Conservation (phyloP, 2,329 filamentous ascomycete species). For the Aureobasidium pullulans region DNA sequence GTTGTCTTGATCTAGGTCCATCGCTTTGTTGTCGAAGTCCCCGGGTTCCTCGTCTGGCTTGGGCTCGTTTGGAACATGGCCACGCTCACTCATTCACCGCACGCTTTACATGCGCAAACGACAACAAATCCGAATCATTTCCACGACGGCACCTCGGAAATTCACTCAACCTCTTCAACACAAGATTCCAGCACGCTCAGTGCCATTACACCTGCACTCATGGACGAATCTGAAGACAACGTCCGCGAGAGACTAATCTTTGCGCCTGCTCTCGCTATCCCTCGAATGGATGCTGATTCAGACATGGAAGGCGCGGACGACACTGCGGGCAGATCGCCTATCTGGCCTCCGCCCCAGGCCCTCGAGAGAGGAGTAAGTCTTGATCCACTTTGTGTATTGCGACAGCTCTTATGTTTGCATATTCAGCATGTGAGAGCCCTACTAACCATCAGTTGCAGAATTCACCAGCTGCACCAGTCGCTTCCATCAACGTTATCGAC, state of each 20-base stretch:
- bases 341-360: neutral
- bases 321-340: neutral
- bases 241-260: neutral
- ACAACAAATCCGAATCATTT: neutral
- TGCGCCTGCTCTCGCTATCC: neutral
- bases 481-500: neutral
- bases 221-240: neutral
- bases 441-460: neutral
- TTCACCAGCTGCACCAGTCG: neutral
- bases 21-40: slow-evolving; percentile 1
- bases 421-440: neutral
- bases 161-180: neutral
- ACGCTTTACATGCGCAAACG: neutral
- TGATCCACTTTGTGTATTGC: neutral
- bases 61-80: neutral
- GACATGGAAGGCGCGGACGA: slow-evolving; percentile 12
- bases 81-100: neutral
- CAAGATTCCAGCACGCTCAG: neutral
- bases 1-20: neutral
- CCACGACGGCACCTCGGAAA: neutral
- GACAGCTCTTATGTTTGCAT: neutral
- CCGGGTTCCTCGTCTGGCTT: neutral
- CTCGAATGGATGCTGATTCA: neutral
- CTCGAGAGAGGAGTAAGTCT: neutral
- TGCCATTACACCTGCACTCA: neutral